These are phyloP conservation scores for Candida incommunis DNA, from an alignment of 805 yeast species.

Conservation along the genomic window DNA sequence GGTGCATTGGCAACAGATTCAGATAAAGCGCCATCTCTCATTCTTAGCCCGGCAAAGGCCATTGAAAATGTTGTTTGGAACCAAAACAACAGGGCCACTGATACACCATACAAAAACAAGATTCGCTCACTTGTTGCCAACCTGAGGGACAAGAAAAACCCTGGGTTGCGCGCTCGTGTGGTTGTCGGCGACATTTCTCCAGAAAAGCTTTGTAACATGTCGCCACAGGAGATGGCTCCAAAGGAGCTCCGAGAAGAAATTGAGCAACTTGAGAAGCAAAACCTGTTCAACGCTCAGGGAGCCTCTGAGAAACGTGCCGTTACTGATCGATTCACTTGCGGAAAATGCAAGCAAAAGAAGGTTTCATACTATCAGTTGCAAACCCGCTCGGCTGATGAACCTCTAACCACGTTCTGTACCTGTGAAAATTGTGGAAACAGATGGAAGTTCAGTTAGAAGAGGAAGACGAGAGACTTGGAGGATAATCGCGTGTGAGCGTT, in stretches of 20 bases:
- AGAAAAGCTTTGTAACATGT: constrained; percentile 56
- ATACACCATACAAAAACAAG: constrained; percentile 56
- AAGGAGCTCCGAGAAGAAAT: constrained; percentile 75
- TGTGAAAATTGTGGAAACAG: constrained; percentile 96
- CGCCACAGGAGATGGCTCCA: constrained; percentile 93
- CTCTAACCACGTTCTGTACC: constrained; percentile 93
- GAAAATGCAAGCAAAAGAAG: constrained; percentile 94
- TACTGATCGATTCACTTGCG: constrained; percentile 93
- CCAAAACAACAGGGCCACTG: constrained; percentile 40
- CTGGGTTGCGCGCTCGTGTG: constrained; percentile 61
- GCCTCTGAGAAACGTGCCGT: constrained; percentile 93
- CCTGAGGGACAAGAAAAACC: constrained; percentile 78
- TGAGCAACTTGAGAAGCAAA: constrained; percentile 74
- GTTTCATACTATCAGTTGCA: constrained; percentile 96
- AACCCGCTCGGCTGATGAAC: constrained; percentile 98
- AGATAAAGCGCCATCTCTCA: constrained; percentile 38
- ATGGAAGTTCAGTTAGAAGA: constrained; percentile 76
- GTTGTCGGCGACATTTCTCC: constrained; percentile 56
- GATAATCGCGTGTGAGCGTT: no score
- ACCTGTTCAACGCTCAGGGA: constrained; percentile 92
- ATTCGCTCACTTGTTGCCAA: constrained; percentile 79
- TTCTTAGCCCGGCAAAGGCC: constrained; percentile 48
- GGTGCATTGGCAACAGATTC: constrained; percentile 82
- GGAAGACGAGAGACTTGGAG: no score
- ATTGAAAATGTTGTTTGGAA: constrained; percentile 63